Base-by-base conservation (phyloP, 2,329 filamentous ascomycete genomes). In the Fusarium hainanense region DNA sequence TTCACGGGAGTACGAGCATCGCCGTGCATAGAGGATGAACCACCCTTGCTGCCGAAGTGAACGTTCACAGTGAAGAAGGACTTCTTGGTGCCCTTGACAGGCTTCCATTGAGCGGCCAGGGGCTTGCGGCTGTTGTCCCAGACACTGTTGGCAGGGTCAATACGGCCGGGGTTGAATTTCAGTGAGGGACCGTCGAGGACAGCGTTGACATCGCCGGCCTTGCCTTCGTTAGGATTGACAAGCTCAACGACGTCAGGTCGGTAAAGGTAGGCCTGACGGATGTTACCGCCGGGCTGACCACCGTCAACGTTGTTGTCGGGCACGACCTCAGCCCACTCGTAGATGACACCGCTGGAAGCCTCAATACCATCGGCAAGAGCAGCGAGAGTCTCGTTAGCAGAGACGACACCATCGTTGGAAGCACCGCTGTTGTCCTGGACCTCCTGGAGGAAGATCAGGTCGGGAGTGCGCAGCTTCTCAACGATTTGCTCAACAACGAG, bases 21-120 rank as follows among this genome's bases (percentile, higher is more conserved):
- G 10, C 90, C 90, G 66, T 92, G 86, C 12, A 92, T 78, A 10
- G 86, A 85, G 8, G 87, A 87, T 23, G 87, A 86, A 40, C 90
- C 90, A 28, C 89, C 89, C 80, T 93, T 93, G 73, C 85, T 88
- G 1, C 83, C 84, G 73, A 88, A 88, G 80, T 93, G 90, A 41
- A 92, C 88, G 74, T 93, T 92, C 66, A 93, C 82, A 4, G 91
- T 92, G 78, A 91, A 93, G 79, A 93, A 89, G 1, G 79, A 75
- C 66, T 83, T 85, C 62, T 83, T 81, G 28, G 78, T 79, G 5
- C 83, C 84, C 60, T 85, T 83, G 34, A 87, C 79, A 1, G 88
- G 84, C 74, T 87, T 85, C 89, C 90, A 93, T 62, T 85, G 83
- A 6, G 90, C 91, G 0, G 84, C 89, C 0, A 93, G 81, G 4